These are phyloP conservation scores for Ambrosiella xylebori DNA, from an alignment of 2,329 filamentous ascomycete species.

Conservation along the genomic window DNA sequence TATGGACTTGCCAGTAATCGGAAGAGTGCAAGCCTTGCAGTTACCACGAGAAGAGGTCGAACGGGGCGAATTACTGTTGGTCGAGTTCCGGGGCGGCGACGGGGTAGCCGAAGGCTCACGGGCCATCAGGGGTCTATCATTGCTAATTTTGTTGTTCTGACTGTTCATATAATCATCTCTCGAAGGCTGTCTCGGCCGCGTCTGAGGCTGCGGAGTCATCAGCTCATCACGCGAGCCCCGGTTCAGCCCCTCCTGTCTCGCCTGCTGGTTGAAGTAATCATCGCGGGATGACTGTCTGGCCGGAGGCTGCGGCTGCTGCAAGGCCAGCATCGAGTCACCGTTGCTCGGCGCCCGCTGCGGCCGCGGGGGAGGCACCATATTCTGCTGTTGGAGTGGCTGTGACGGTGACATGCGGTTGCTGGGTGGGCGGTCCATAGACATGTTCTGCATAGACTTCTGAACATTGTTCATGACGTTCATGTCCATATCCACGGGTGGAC, in stretches of 20 bases:
- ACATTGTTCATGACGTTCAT: conserved; percentile 10
- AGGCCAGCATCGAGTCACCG: background rate
- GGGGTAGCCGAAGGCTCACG: conserved; percentile 8
- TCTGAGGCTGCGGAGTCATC: conserved; percentile 3
- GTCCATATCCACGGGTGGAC: background rate
- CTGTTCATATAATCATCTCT: conserved; percentile 4
- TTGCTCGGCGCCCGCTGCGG: background rate
- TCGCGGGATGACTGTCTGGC: background rate
- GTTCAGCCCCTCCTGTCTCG: background rate
- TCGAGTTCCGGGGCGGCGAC: conserved; percentile 8
- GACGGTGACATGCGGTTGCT: background rate
- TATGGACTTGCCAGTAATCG: conserved; percentile 79
- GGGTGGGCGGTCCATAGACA: conserved; percentile 6
- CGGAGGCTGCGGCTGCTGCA: conserved; percentile 2
- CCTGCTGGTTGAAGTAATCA: background rate
- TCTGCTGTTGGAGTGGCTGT: conserved; percentile 4
- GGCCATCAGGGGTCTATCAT: background rate
- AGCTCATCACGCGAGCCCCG: conserved; percentile 6
- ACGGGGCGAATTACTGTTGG: conserved; percentile 13
- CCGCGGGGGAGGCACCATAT: background rate
- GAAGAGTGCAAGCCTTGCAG: conserved; percentile 65
- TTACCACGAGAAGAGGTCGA: conserved; percentile 41
- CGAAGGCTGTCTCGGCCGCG: conserved; percentile 3
- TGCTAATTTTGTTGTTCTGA: background rate
- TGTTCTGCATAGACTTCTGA: conserved; percentile 8